Evolutionary conservation across 2,329 filamentous ascomycete genomes (phyloP).

Genomic region (Colletotrichum viniferum): DNA sequence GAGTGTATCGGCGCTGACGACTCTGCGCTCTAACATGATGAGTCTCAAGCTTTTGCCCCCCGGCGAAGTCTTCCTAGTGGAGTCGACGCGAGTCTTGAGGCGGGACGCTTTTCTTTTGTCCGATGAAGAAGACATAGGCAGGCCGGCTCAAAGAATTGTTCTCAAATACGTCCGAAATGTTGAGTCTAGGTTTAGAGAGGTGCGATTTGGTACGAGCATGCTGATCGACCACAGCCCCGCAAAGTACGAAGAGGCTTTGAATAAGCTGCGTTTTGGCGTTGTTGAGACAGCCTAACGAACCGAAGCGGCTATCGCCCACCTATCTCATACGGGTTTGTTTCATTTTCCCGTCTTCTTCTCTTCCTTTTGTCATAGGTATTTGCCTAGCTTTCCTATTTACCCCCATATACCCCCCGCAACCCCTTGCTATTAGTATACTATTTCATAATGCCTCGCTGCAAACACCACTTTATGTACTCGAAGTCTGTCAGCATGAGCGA

Average conservation of each 20-base stretch:
- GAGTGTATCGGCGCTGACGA: conserved; percentile 71
- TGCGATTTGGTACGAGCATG: conserved; percentile 75
- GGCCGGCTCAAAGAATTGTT: conserved; percentile 71
- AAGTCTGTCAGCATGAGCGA: background rate
- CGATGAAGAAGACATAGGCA: conserved; percentile 57
- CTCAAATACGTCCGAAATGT: conserved; percentile 75
- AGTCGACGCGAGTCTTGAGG: conserved; percentile 70
- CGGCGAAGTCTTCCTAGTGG: conserved; percentile 76
- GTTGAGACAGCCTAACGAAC: conserved; percentile 28
- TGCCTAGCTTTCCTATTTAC: background rate
- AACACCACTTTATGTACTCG: background rate
- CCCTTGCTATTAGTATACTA: background rate
- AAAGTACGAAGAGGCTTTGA: conserved; percentile 73
- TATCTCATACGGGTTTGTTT: background rate
- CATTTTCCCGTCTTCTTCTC: background rate
- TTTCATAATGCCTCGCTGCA: background rate
- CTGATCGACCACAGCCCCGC: conserved; percentile 77
- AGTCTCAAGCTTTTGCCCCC: conserved; percentile 75
- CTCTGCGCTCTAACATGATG: conserved; percentile 70
- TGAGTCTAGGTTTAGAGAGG: conserved; percentile 71
- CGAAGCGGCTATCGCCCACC: background rate
- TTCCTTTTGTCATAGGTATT: background rate
- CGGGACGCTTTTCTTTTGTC: conserved; percentile 64
- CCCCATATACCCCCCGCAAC: conserved; percentile 6
- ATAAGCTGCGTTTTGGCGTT: conserved; percentile 59